A percentile compares a stretch with the other conserved stretches of the same genome.
Conservation (phyloP, 2,329 filamentous ascomycete genomes). For the Metarhizium robertsii region DNA sequence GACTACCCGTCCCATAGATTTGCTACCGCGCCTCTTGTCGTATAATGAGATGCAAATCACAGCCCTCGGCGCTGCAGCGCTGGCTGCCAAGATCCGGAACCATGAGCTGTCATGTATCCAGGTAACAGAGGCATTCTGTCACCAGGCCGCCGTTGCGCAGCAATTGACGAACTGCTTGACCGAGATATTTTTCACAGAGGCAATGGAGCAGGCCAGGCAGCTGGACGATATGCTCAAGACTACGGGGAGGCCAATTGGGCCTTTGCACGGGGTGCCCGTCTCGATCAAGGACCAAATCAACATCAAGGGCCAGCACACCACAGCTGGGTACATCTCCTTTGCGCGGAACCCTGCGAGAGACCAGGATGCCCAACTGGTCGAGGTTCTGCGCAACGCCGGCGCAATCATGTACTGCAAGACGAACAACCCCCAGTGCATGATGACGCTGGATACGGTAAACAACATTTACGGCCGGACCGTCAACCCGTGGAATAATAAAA, state of each 20-base stretch:
- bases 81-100: conserved; percentile 10
- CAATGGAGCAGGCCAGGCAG: conserved; percentile 30
- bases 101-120: conserved; percentile 13
- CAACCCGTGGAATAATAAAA: conserved; percentile 51
- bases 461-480: conserved; percentile 54
- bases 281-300: conserved; percentile 16
- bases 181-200: conserved; percentile 41
- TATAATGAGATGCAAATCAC: conserved; percentile 14
- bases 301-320: conserved; percentile 5
- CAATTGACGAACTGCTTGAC: conserved; percentile 30
- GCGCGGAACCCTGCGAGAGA: conserved; percentile 17
- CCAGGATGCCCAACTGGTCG: conserved; percentile 3
- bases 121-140: conserved; percentile 17
- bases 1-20: conserved; percentile 6
- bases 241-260: conserved; percentile 15
- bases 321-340: conserved; percentile 17
- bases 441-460: conserved; percentile 49
- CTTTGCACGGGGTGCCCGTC: conserved; percentile 54
- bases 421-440: conserved; percentile 52
- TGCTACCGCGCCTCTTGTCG: conserved; percentile 8
- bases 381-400: conserved; percentile 5
- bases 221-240: conserved; percentile 29
- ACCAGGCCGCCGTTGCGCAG: conserved; percentile 18
- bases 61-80: conserved; percentile 6
- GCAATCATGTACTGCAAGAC: conserved; percentile 55